These are phyloP conservation scores for Flaveria ramosissima DNA, from an alignment of 129 eudicot genomes.

Conservation along the genomic window DNA sequence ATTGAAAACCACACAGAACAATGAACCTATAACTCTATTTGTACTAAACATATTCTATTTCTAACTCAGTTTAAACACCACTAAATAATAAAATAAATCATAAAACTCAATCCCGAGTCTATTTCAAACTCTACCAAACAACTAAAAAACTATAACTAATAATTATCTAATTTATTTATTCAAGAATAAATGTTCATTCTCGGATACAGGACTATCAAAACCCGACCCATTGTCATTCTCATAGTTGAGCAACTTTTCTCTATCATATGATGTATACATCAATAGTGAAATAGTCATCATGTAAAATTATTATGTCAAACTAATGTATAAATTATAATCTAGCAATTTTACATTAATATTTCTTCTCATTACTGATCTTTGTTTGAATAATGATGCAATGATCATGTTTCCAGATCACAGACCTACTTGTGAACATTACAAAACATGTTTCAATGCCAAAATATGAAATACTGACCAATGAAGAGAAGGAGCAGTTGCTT, in stretches of 20 bases:
- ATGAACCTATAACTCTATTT: too few species aligned
- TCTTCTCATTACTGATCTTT: neutral
- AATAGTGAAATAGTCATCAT: neutral
- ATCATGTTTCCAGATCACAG: constrained; percentile 50
- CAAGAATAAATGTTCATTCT: too few species aligned
- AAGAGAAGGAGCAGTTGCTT: constrained; percentile 56
- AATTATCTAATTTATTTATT: too few species aligned
- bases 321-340: constrained; percentile 1
- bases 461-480: constrained; percentile 45
- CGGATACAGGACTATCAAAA: neutral
- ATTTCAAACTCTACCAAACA: too few species aligned
- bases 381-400: constrained; percentile 5
- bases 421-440: constrained; percentile 61
- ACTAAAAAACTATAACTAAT: too few species aligned
- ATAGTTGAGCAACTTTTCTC: neutral
- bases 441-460: constrained; percentile 60
- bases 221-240: neutral
- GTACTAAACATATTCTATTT: too few species aligned
- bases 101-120: too few species aligned
- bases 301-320: constrained; percentile 1
- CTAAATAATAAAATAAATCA: too few species aligned
- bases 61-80: too few species aligned
- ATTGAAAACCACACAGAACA: too few species aligned
- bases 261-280: neutral
- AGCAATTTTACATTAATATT: neutral